A percentile compares a stretch with the other conserved stretches of the same genome.
phyloP scores from a whole-genome alignment of 78 protist species.

The Ministeria vibrans region DNA sequence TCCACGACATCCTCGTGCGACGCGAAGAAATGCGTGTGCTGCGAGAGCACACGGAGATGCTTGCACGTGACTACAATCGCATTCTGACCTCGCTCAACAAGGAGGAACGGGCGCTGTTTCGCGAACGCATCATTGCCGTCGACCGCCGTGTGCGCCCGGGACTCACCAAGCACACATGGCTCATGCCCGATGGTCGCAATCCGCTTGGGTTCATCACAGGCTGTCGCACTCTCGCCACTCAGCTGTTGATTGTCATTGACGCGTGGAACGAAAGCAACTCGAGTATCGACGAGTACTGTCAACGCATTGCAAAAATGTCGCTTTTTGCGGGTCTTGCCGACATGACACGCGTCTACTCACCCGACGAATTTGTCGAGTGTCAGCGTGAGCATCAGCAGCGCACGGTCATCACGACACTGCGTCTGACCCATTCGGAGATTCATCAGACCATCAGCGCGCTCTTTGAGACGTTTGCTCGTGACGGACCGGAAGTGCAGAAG shows the following conservation, averaged over 20 bases:
- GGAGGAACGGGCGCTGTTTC: constrained; percentile 48
- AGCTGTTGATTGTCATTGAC: constrained; percentile 20
- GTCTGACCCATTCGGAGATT: constrained; percentile 16
- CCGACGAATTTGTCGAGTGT: constrained; percentile 29
- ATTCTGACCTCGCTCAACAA: constrained; percentile 22
- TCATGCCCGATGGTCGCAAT: constrained; percentile 7
- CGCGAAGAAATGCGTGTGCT: constrained; percentile 40
- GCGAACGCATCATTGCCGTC: constrained; percentile 24
- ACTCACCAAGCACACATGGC: constrained; percentile 56
- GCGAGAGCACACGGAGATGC: constrained; percentile 54
- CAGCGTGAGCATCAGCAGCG: constrained; percentile 48
- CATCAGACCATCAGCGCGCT: background rate
- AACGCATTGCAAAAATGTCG: constrained; percentile 15
- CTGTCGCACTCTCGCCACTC: constrained; percentile 29
- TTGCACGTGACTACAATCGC: constrained; percentile 65
- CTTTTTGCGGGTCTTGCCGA: constrained; percentile 23
- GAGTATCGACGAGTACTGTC: constrained; percentile 9
- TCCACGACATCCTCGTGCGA: constrained; percentile 13
- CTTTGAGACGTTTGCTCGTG: constrained; percentile 32
- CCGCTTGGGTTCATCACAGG: constrained; percentile 25
- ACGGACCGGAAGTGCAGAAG: constrained; percentile 31
- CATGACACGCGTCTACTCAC: constrained; percentile 47
- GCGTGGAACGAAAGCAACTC: constrained; percentile 26
- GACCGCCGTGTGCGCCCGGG: constrained; percentile 52
- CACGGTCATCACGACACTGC: constrained; percentile 7